Evolutionary conservation across 371 early-diverging fungal species (phyloP).

Genomic region (Parasitella parasitica): DNA sequence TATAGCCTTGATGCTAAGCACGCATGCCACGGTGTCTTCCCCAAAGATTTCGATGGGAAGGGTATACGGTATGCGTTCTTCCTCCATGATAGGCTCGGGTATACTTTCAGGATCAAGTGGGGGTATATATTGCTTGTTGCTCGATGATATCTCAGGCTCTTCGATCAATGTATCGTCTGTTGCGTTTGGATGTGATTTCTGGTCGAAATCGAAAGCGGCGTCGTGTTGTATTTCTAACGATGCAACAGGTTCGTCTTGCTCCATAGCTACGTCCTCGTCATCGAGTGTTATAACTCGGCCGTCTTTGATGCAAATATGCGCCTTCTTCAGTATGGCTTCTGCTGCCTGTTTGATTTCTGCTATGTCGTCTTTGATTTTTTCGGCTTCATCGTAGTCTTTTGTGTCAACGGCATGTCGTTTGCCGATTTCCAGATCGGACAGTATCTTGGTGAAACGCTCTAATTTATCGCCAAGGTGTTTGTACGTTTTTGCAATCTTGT

Average conservation of each 20-base stretch:
- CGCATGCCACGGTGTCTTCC: slow-evolving; percentile 42
- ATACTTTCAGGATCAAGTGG: slow-evolving; percentile 32
- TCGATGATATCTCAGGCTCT: not conserved
- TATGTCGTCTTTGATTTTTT: slow-evolving; percentile 58
- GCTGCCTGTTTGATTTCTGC: slow-evolving; percentile 26
- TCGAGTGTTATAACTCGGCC: slow-evolving; percentile 14
- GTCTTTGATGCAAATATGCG: slow-evolving; percentile 20
- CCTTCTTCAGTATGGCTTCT: slow-evolving; percentile 19
- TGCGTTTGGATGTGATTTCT: not conserved
- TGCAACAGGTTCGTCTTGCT: not conserved
- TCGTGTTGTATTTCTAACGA: not conserved
- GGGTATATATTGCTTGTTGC: not conserved
- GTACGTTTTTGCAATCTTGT: slow-evolving; percentile 55
- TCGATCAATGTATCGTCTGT: not conserved
- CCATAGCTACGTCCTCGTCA: not conserved
- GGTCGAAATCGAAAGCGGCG: not conserved
- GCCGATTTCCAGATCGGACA: slow-evolving; percentile 54
- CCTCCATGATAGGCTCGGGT: slow-evolving; percentile 56
- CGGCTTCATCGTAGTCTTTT: slow-evolving; percentile 79
- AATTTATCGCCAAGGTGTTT: slow-evolving; percentile 41
- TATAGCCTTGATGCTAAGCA: slow-evolving; percentile 53
- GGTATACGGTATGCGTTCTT: slow-evolving; percentile 47
- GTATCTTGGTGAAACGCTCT: slow-evolving; percentile 51
- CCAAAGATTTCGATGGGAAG: slow-evolving; percentile 56
- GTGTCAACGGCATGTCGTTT: slow-evolving; percentile 64